Conservation (phyloP, 306 rosid species). For the Vigna nakashimae region DNA sequence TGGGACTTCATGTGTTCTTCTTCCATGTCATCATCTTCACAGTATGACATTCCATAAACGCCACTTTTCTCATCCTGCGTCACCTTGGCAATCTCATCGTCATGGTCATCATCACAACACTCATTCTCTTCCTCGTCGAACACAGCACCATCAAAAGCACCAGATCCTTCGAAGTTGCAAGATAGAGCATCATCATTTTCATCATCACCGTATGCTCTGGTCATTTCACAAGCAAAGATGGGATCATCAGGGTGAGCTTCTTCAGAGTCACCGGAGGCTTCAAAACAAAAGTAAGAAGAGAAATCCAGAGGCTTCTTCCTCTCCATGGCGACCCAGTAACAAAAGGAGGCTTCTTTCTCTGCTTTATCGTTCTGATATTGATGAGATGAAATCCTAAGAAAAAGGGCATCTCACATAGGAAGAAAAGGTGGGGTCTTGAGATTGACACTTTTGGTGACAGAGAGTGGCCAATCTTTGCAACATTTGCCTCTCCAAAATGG, state of each 20-base stretch:
- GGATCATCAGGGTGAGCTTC: conserved; percentile 50
- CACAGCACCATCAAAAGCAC: conserved; percentile 27
- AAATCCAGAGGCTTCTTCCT: conserved; percentile 42
- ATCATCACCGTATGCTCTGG: conserved; percentile 28
- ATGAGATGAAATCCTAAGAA: not conserved
- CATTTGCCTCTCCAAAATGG: conserved; percentile 2
- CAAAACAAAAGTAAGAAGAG: conserved; percentile 62
- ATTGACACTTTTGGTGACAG: conserved; percentile 42
- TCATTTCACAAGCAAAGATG: conserved; percentile 10
- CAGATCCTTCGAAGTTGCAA: conserved; percentile 63
- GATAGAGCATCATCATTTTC: conserved; percentile 69
- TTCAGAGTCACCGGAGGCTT: conserved; percentile 88
- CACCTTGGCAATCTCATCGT: not conserved
- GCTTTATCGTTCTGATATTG: not conserved
- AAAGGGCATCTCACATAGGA: not conserved
- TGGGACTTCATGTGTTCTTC: conserved; percentile 50
- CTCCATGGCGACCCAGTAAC: conserved; percentile 30
- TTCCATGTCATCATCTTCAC: conserved; percentile 47
- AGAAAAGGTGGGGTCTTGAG: conserved; percentile 28
- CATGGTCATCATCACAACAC: conserved; percentile 11
- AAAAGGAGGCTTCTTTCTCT: not conserved
- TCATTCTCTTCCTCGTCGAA: conserved; percentile 1
- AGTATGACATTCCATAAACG: conserved; percentile 41
- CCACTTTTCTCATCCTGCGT: conserved; percentile 38
- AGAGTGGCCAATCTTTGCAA: conserved; percentile 21